Percentiles rank a stretch among this genome's conserved stretches.
Conservation (phyloP, 345 rosid genomes). For the Rhizophora apiculata region DNA sequence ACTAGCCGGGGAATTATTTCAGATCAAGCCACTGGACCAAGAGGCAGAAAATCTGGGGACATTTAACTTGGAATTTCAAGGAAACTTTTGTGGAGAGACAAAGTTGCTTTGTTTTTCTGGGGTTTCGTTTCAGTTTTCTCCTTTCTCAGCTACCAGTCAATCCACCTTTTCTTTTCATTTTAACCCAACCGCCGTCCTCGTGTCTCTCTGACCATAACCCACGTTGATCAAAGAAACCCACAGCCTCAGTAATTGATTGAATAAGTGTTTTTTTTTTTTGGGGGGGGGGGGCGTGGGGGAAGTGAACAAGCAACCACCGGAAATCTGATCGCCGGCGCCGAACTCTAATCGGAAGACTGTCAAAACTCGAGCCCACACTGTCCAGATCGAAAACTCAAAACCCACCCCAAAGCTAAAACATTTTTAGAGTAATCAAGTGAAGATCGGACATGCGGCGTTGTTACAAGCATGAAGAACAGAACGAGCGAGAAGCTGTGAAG, state of each 20-base stretch:
- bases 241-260: too few species aligned
- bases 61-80: conserved; percentile 9
- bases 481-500: background rate
- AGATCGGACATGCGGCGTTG: conserved; percentile 4
- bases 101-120: conserved; percentile 24
- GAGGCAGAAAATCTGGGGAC: conserved; percentile 6
- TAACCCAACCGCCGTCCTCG: conserved; percentile 51
- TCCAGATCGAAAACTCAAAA: conserved; percentile 10
- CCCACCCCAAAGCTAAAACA: background rate
- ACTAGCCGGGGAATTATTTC: conserved; percentile 5
- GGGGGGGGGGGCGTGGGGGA: too few species aligned
- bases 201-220: conserved; percentile 39
- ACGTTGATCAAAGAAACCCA: conserved; percentile 50
- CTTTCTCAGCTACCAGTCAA: conserved; percentile 74
- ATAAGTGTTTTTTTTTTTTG: too few species aligned
- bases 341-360: conserved; percentile 18
- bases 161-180: conserved; percentile 26
- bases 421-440: too few species aligned
- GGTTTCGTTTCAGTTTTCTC: conserved; percentile 33
- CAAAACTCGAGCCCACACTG: conserved; percentile 1
- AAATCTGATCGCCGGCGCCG: conserved; percentile 16
- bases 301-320: background rate
- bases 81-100: background rate
- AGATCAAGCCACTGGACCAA: conserved; percentile 10
- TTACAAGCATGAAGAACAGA: background rate